Evolutionary conservation across 1,284 basidiomycete genomes (phyloP).

Genomic region (Leccinum griseonigrum): DNA sequence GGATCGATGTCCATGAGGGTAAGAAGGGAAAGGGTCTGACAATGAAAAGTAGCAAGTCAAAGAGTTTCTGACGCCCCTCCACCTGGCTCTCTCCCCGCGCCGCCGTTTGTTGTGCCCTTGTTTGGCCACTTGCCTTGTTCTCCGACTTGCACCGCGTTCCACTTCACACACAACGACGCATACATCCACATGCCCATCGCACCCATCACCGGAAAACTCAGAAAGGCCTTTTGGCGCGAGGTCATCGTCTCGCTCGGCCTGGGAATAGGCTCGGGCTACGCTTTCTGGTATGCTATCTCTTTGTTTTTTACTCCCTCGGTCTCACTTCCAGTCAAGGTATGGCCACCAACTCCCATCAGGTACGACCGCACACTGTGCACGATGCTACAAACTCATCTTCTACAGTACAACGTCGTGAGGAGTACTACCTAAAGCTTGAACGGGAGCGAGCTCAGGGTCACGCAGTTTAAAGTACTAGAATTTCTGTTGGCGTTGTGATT

Average conservation of each 20-base stretch:
- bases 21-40: constrained; percentile 13
- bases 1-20: constrained; percentile 72
- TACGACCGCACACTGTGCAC: constrained; percentile 41
- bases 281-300: constrained; percentile 64
- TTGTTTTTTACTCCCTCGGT: constrained; percentile 7
- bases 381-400: constrained; percentile 16
- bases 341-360: constrained; percentile 70
- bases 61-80: constrained; percentile 21
- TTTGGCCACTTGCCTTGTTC: constrained; percentile 25
- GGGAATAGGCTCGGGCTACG: constrained; percentile 67
- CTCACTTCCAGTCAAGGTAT: constrained; percentile 56
- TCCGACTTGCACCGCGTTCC: constrained; percentile 30
- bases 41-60: constrained; percentile 5
- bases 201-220: constrained; percentile 86
- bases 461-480: constrained; percentile 14
- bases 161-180: constrained; percentile 1
- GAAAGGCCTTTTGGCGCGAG: constrained; percentile 85
- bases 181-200: constrained; percentile 64
- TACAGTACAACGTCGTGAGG: constrained; percentile 76
- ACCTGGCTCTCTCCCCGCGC: background rate
- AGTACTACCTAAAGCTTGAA: constrained; percentile 82
- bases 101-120: constrained; percentile 35
- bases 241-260: constrained; percentile 69
- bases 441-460: constrained; percentile 41
- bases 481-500: constrained; percentile 17